Evolutionary conservation across 805 yeast species (phyloP).

Genomic region (Candida lessepsii): DNA sequence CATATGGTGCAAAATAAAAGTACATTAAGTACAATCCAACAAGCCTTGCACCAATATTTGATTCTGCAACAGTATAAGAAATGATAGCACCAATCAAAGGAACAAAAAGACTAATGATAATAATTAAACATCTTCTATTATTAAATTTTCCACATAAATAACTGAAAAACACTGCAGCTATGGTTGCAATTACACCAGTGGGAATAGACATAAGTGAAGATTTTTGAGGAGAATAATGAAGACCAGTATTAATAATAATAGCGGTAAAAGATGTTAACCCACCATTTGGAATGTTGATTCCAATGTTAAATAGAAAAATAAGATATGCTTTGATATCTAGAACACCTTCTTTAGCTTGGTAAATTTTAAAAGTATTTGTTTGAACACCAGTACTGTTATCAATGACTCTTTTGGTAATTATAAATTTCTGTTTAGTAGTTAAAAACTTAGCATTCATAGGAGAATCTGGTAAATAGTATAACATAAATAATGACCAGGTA

Average conservation of each 20-base stretch:
- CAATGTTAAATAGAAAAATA: constrained; percentile 23
- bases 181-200: constrained; percentile 30
- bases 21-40: constrained; percentile 33
- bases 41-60: constrained; percentile 21
- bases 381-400: constrained; percentile 19
- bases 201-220: constrained; percentile 27
- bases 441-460: constrained; percentile 20
- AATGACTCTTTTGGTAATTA: constrained; percentile 16
- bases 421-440: constrained; percentile 17
- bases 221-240: constrained; percentile 22
- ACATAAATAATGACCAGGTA: constrained; percentile 19
- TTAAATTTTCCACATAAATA: constrained; percentile 30
- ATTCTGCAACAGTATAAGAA: constrained; percentile 17
- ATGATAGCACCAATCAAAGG: constrained; percentile 23
- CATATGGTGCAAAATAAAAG: constrained; percentile 29
- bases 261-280: constrained; percentile 29
- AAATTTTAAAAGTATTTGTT: constrained; percentile 18
- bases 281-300: constrained; percentile 30
- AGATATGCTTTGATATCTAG: constrained; percentile 20
- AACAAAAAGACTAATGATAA: constrained; percentile 11
- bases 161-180: constrained; percentile 28
- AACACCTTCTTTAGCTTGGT: constrained; percentile 21
- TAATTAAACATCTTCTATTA: constrained; percentile 15
- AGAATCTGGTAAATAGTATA: constrained; percentile 20
- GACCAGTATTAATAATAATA: constrained; percentile 25